Conservation (phyloP, 2,329 filamentous ascomycete species). For the Massarina eburnea region DNA sequence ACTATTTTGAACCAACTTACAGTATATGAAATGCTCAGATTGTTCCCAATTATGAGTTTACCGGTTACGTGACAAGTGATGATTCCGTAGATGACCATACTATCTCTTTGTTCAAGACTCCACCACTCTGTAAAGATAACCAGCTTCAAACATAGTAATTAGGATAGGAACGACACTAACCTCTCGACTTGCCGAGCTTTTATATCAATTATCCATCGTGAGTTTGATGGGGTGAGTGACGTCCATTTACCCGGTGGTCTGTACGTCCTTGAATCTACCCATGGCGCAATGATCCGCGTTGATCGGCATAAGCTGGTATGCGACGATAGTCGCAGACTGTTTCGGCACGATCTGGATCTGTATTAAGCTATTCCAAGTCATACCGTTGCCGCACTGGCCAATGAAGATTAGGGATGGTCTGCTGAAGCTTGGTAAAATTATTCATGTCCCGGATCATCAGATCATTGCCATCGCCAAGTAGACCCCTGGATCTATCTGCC, state of each 20-base stretch:
- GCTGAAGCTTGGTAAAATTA: background rate
- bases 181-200: too few species aligned
- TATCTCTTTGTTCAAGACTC: too few species aligned
- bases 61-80: too few species aligned
- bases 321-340: constrained; percentile 5
- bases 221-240: constrained; percentile 3
- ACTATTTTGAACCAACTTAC: too few species aligned
- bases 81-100: too few species aligned
- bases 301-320: constrained; percentile 2
- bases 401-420: too few species aligned
- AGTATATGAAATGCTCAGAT: too few species aligned
- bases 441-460: constrained; percentile 4
- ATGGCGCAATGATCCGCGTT: constrained; percentile 6
- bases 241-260: constrained; percentile 6
- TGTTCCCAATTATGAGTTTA: too few species aligned
- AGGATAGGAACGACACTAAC: too few species aligned
- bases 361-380: constrained; percentile 1
- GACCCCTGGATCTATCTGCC: constrained; percentile 1
- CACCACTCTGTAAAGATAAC: too few species aligned
- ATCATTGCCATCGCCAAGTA: constrained; percentile 7
- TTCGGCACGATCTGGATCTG: constrained; percentile 6
- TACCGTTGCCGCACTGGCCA: background rate
- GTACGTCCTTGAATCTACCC: constrained; percentile 3
- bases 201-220: constrained; percentile 4
- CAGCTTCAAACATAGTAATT: too few species aligned